Evolutionary conservation across 768 basidiomycete genomes (phyloP), one percentile per base, ranked within the genome.

Genomic region (Postia placenta): DNA sequence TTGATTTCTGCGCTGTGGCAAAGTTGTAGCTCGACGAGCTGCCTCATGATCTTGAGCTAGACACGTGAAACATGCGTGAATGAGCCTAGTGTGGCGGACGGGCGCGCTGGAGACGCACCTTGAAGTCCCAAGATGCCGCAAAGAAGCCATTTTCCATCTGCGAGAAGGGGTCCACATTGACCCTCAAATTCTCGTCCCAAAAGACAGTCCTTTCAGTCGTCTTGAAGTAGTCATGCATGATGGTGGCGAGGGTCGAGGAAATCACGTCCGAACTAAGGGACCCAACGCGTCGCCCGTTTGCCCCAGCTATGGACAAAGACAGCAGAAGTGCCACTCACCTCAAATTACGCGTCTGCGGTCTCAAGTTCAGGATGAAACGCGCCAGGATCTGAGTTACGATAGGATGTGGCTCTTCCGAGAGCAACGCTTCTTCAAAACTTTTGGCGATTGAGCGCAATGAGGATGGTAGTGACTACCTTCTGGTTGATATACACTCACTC

Each of bases 271-370:
- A 74, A 67, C 89, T 92, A 64, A 51, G 58, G 64, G 58, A 60
- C 56, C 52, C 58, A 62, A 60, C 59, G 65, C 57, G 61, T 56
- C 60, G 60, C 61, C 65, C 58, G 67, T 62, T 63, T 55, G 58
- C 60, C 55, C 60, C 55, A 66, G 56, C 57, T 61, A 57, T 45
- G 54, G 56, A 51, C 53, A 55, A 62, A 57, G 48, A 51, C 55
- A 58, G 56, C 49, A 42, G 51, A 67, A 66, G 64, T 65, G 65
- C 68, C 67, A 64, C 81, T 69, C 69, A 87, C 88, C 85, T 87
- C 68, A 89, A 75, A 74, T 90, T 90, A 84, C 88, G 86, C 82
- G 88, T 85, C 67, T 85, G 85, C 17, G 90, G 88, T 62, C 82
- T 80, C 58, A 92, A 78, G 67, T 89, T 91, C 58, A 83, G 73